These are phyloP conservation scores for Juncus effusus DNA, from an alignment of 176 grass and related monocot genomes.

Conservation along the genomic window DNA sequence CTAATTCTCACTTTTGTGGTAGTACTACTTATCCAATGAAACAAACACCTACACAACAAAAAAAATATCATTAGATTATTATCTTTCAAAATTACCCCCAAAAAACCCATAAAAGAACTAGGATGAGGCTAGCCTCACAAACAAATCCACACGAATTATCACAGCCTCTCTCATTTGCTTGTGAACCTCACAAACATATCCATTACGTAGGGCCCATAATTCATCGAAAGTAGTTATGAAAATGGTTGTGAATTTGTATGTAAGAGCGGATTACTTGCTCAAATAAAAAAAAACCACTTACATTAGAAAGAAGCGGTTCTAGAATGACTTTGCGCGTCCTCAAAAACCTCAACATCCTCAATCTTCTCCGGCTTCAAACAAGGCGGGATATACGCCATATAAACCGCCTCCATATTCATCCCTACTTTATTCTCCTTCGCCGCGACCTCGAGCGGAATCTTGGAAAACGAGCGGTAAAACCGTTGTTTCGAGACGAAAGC, in stretches of 20 bases:
- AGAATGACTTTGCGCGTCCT: slow-evolving; percentile 57
- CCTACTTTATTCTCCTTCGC: slow-evolving; percentile 41
- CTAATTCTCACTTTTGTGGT: slow-evolving; percentile 3
- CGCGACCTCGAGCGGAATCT: slow-evolving; percentile 70
- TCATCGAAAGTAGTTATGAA: background rate
- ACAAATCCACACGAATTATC: background rate
- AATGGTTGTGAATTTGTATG: background rate
- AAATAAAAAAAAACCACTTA: slow-evolving; percentile 8
- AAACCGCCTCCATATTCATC: slow-evolving; percentile 64
- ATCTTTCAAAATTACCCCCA: background rate
- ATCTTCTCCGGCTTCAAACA: slow-evolving; percentile 66
- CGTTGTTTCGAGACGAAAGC: slow-evolving; percentile 49
- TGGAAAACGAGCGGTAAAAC: slow-evolving; percentile 58
- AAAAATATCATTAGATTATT: background rate
- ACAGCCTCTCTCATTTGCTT: background rate
- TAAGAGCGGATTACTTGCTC: background rate
- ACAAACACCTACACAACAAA: background rate
- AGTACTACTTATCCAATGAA: background rate
- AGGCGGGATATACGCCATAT: slow-evolving; percentile 52
- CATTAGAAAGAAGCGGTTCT: slow-evolving; percentile 54
- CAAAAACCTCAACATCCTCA: slow-evolving; percentile 59
- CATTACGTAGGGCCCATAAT: too few relatives aligned
- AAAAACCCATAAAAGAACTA: background rate
- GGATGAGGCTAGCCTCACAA: too few relatives aligned
- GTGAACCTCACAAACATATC: background rate